phyloP scores from a whole-genome alignment of 2,329 filamentous ascomycete species.

The Coniochaeta prunicola region DNA sequence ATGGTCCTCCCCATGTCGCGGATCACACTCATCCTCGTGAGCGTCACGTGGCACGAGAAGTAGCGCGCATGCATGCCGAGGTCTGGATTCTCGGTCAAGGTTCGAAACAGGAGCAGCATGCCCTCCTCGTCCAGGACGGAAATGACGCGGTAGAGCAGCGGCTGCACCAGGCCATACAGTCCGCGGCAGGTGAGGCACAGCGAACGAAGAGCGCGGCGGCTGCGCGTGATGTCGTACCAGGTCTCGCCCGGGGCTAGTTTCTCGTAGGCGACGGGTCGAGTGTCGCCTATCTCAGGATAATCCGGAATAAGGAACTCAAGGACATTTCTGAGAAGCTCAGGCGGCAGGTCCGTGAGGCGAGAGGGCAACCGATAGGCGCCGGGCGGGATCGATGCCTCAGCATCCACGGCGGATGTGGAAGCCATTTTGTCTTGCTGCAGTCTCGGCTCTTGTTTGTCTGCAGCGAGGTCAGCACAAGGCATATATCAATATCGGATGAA shows the following conservation, averaged over 20 bases:
- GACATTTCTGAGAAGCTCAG: constrained; percentile 11
- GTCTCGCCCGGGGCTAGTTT: constrained; percentile 15
- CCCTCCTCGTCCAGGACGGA: constrained; percentile 12
- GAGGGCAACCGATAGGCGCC: neutral
- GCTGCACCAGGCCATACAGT: constrained; percentile 10
- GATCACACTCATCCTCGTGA: constrained; percentile 10
- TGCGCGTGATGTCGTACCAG: constrained; percentile 17
- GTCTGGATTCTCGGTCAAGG: constrained; percentile 11
- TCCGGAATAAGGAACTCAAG: constrained; percentile 14
- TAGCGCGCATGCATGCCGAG: constrained; percentile 13
- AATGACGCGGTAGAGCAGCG: constrained; percentile 15
- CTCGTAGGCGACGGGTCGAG: constrained; percentile 15
- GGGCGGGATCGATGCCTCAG: neutral
- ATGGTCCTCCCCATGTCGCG: constrained; percentile 11
- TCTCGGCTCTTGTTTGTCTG: neutral
- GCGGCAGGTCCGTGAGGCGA: constrained; percentile 5
- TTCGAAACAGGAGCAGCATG: constrained; percentile 16
- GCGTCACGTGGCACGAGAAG: constrained; percentile 16
- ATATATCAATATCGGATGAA: too few species aligned
- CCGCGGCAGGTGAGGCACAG: constrained; percentile 13
- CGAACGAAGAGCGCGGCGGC: constrained; percentile 14
- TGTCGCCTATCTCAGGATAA: constrained; percentile 17
- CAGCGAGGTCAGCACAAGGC: too few species aligned
- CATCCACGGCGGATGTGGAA: neutral
- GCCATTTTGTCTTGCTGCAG: neutral